Conservation (phyloP, 257 asterid species). For the Nyctanthes arbortristis region DNA sequence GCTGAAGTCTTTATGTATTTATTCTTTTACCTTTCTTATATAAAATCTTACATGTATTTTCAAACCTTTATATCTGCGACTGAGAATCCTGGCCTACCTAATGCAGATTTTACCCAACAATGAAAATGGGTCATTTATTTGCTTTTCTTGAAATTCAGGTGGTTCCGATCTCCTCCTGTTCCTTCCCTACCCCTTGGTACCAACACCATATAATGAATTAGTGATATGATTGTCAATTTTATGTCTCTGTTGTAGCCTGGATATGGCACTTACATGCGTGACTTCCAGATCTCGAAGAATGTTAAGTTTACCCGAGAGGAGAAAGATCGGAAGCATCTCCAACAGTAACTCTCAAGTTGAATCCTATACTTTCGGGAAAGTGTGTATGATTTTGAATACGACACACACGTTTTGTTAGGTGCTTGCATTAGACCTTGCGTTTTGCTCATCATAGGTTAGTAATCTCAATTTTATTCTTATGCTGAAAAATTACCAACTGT, state of each 20-base stretch:
- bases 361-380: conserved; percentile 19
- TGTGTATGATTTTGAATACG: conserved; percentile 2
- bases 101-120: conserved; percentile 78
- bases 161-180: conserved; percentile 25
- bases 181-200: conserved; percentile 12
- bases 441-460: conserved; percentile 1
- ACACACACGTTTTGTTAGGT: neutral
- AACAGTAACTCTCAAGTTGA: conserved; percentile 22
- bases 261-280: conserved; percentile 67
- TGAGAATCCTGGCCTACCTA: conserved; percentile 20
- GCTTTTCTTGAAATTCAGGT: conserved; percentile 75
- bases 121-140: conserved; percentile 71
- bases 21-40: neutral
- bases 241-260: conserved; percentile 71
- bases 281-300: conserved; percentile 66
- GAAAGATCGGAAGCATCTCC: conserved; percentile 59
- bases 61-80: conserved; percentile 26
- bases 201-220: neutral
- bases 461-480: conserved; percentile 4
- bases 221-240: conserved; percentile 20
- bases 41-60: conserved; percentile 3
- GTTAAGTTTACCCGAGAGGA: conserved; percentile 48
- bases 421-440: conserved; percentile 8
- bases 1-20: neutral
- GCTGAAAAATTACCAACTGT: conserved; percentile 4